A percentile compares a stretch with the other conserved stretches of the same genome.
Conservation (phyloP, 768 basidiomycete species). For the Lactifluus pinguis region DNA sequence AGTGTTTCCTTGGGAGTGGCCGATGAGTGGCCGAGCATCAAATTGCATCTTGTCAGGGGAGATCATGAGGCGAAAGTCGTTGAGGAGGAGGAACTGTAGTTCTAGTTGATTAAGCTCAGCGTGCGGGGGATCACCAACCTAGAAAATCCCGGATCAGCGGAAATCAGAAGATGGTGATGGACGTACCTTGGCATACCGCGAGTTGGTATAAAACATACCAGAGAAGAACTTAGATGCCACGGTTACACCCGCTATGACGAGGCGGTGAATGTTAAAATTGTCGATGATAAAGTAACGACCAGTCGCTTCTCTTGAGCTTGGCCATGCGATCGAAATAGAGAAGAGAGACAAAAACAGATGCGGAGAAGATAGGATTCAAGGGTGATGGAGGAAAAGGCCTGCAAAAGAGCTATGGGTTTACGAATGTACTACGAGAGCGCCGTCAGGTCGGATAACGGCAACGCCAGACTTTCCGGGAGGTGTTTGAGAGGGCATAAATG, state of each 20-base stretch:
- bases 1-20: conserved; percentile 42
- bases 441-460: no score
- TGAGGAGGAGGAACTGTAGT: conserved; percentile 91
- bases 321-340: conserved; percentile 97
- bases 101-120: conserved; percentile 93
- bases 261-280: conserved; percentile 91
- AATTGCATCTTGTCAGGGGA: conserved; percentile 86
- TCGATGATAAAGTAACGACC: conserved; percentile 80
- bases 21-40: conserved; percentile 84
- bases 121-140: conserved; percentile 94
- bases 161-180: conserved; percentile 1
- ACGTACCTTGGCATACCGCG: conserved; percentile 91
- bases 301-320: conserved; percentile 42
- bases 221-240: conserved; percentile 99
- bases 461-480: no score
- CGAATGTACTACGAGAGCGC: no score
- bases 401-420: no score
- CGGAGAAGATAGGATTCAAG: conserved; percentile 92
- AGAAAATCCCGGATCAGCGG: conserved; percentile 8
- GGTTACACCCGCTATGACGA: conserved; percentile 96
- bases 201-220: conserved; percentile 98
- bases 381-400: conserved; percentile 85
- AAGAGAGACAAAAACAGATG: conserved; percentile 89
- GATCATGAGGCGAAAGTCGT: conserved; percentile 89
- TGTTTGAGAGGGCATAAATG: no score